Evolutionary conservation across 345 rosid genomes (phyloP).

Genomic region (Populus simonii): DNA sequence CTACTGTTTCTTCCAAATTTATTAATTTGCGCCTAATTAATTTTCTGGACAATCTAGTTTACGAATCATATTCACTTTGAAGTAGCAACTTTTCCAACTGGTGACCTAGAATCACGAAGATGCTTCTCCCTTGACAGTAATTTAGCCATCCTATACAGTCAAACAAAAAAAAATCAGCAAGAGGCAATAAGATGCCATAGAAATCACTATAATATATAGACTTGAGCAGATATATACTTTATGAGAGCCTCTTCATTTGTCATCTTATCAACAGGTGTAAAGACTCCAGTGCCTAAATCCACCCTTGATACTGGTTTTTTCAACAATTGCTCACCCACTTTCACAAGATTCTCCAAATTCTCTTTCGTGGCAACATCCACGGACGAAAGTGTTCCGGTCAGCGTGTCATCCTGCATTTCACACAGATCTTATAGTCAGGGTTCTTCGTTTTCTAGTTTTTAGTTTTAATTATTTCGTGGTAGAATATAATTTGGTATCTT

Average conservation of each 20-base stretch:
- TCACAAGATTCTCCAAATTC: conserved; percentile 42
- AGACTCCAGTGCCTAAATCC: conserved; percentile 44
- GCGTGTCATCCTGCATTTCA: conserved; percentile 21
- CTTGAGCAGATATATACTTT: conserved; percentile 23
- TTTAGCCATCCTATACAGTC: conserved; percentile 49
- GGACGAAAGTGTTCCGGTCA: conserved; percentile 48
- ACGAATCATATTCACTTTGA: not conserved
- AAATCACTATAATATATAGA: not conserved
- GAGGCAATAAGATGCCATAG: too few species aligned
- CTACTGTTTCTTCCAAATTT: too few species aligned
- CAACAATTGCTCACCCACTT: conserved; percentile 45
- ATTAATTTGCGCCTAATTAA: too few species aligned
- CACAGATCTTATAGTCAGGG: too few species aligned
- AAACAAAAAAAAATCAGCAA: not conserved
- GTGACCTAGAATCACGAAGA: conserved; percentile 40
- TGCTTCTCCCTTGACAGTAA: conserved; percentile 55
- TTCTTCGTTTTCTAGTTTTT: too few species aligned
- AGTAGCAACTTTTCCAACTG: conserved; percentile 7
- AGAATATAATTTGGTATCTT: too few species aligned
- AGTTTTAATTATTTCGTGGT: not conserved
- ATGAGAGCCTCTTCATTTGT: conserved; percentile 59
- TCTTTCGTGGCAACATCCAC: conserved; percentile 10
- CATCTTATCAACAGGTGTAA: conserved; percentile 25
- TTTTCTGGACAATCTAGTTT: too few species aligned
- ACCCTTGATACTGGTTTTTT: conserved; percentile 51